Evolutionary conservation across 768 basidiomycete species (phyloP).

Genomic region (Serendipita vermifera): DNA sequence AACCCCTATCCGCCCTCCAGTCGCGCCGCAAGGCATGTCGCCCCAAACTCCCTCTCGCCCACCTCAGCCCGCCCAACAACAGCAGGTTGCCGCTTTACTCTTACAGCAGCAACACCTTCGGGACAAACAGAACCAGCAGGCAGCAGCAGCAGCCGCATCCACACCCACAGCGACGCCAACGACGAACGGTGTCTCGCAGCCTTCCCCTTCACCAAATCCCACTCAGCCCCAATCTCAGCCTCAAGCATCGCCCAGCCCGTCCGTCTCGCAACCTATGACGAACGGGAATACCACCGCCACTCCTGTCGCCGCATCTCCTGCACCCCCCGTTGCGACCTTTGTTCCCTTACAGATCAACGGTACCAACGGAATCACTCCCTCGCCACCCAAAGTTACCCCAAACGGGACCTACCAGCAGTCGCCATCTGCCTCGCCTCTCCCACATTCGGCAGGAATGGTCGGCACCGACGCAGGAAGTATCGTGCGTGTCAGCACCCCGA

Average conservation of each 20-base stretch:
- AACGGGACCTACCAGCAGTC: slow-evolving; percentile 1
- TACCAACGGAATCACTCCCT: neutral
- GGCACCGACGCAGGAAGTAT: neutral
- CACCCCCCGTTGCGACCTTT: neutral
- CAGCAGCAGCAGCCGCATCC: slow-evolving; percentile 4
- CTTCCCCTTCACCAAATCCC: neutral
- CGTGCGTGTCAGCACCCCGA: slow-evolving; percentile 7
- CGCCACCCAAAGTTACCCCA: neutral
- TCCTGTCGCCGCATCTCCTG: no score
- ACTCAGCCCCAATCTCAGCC: neutral
- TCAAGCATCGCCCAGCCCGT: neutral
- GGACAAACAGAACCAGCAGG: neutral
- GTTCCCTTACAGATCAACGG: neutral
- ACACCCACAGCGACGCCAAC: slow-evolving; percentile 1
- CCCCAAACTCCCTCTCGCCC: neutral
- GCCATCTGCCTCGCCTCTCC: neutral
- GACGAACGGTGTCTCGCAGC: neutral
- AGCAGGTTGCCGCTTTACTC: neutral
- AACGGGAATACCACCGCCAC: no score
- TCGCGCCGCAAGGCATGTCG: neutral
- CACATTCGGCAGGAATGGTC: neutral
- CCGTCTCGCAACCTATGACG: neutral
- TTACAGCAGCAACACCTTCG: neutral
- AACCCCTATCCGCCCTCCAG: neutral
- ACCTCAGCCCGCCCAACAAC: slow-evolving; percentile 5